Base-by-base conservation (phyloP, 73 alveolate species). In the Urostyla sp. region DNA sequence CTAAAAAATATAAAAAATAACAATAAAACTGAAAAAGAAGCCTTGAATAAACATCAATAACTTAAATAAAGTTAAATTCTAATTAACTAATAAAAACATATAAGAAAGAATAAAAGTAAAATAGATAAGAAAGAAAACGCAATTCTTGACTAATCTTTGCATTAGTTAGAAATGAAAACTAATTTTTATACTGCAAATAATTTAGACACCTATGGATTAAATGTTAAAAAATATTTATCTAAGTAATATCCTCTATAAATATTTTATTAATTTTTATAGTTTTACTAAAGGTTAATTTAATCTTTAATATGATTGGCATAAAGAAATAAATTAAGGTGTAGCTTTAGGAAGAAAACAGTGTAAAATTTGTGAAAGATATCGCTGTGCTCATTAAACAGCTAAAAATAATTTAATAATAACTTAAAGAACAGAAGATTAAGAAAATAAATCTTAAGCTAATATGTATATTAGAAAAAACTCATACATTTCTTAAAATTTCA, bases 271-370 rank as follows among this genome's bases (percentile, higher is more conserved):
- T 63, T 38, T 5, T 13, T 43, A 38, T 63, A 63, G 79, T 40
- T 63, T 57, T 57, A 44, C 37, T 16, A 38, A 30, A 26, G 44
- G 44, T 26, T 21, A 63, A 6, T 57, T 60, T 1, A 24, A 18
- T 10, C n/a, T 63, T 6, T 18, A 43, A 20, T 63, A 63, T 38
- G 79, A 63, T 63, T 63, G 79, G 79, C 79, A 63, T 23, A 63
- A 63, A 32, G 15, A 63, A 13, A 31, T 63, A 18, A 38, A 43
- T 38, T 6, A 36, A n/a, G 36, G 44, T 58, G 37, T 58, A 20
- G 8, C 23, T 26, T 40, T 63, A 24, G 60, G n/a, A 13, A 63
- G 45, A 63, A 27, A 63, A 16, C 37, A 63, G 26, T 63, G 79
- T 30, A 3, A 38, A 20, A 45, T 43, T 21, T 63, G 79, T 48